phyloP scores from a whole-genome alignment of 495 filamentous ascomycete genomes.

The Penicillium mononematosum region DNA sequence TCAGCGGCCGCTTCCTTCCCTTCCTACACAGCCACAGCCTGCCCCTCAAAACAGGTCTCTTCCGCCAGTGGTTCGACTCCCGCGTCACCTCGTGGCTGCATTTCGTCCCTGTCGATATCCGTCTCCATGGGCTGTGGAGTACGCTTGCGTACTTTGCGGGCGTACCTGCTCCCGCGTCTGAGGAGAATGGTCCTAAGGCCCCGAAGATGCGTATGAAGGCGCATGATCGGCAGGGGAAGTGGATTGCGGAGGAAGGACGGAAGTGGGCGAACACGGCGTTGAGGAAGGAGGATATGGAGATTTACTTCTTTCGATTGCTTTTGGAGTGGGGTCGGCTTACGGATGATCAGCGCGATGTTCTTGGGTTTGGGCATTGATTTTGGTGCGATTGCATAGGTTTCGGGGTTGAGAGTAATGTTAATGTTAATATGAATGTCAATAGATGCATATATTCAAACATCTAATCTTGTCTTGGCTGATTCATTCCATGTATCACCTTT shows the following conservation, averaged over 20 bases:
- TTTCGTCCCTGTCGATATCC: conserved; percentile 72
- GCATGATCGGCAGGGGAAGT: conserved; percentile 50
- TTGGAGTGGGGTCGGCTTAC: conserved; percentile 72
- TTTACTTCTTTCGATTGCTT: conserved; percentile 76
- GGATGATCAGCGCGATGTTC: conserved; percentile 58
- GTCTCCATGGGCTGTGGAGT: conserved; percentile 63
- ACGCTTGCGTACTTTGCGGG: conserved; percentile 64
- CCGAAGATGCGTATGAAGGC: conserved; percentile 27
- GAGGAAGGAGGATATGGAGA: conserved; percentile 77
- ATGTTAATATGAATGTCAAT: conserved; percentile 10
- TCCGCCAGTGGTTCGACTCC: conserved; percentile 73
- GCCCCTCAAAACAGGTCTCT: conserved; percentile 63
- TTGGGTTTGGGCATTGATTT: conserved; percentile 45
- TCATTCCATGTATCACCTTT: not conserved
- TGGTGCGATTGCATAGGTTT: conserved; percentile 38
- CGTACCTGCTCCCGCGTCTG: conserved; percentile 17
- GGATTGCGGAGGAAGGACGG: conserved; percentile 66
- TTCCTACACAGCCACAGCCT: conserved; percentile 62
- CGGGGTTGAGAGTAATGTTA: conserved; percentile 10
- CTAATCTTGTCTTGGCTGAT: not conserved
- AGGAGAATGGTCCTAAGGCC: conserved; percentile 9
- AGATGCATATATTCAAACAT: conserved; percentile 2
- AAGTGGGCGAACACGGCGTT: conserved; percentile 65
- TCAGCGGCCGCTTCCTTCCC: conserved; percentile 60
- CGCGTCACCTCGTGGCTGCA: conserved; percentile 72